Conservation (phyloP, 148 eudicot genomes). For the Pouteria glomerata region DNA sequence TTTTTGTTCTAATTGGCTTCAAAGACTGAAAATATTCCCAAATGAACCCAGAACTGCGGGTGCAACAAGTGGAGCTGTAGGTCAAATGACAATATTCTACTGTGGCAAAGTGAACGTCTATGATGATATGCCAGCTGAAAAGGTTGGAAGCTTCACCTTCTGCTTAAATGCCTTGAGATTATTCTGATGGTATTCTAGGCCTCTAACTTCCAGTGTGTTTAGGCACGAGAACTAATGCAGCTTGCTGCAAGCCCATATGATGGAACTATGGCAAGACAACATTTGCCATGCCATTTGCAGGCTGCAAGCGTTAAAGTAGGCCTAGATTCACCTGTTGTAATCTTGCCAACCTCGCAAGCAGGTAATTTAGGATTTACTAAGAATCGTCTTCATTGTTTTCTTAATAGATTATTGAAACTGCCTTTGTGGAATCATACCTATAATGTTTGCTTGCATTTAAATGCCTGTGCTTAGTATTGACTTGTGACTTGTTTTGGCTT, state of each 20-base stretch:
- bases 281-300: conserved; percentile 34
- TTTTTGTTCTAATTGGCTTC: background rate
- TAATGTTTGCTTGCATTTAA: too few species aligned
- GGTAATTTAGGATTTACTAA: conserved; percentile 21
- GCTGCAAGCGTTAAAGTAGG: conserved; percentile 34
- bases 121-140: conserved; percentile 70
- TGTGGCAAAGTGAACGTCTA: conserved; percentile 90
- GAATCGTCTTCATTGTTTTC: background rate
- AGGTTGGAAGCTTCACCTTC: conserved; percentile 40
- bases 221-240: conserved; percentile 77
- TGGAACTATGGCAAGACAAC: conserved; percentile 33
- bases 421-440: background rate
- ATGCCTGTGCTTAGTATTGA: conserved; percentile 1
- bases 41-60: conserved; percentile 49
- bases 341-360: conserved; percentile 24
- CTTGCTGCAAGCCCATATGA: conserved; percentile 71
- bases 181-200: conserved; percentile 3
- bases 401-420: background rate
- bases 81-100: conserved; percentile 85
- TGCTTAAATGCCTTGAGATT: background rate
- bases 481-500: background rate
- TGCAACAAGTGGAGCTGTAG: conserved; percentile 32
- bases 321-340: conserved; percentile 22
- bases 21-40: conserved; percentile 11
- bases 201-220: conserved; percentile 30